Evolutionary conservation across 495 filamentous ascomycete species (phyloP), one percentile per base, ranked within the genome.

Genomic region (Penicillium paradoxum): DNA sequence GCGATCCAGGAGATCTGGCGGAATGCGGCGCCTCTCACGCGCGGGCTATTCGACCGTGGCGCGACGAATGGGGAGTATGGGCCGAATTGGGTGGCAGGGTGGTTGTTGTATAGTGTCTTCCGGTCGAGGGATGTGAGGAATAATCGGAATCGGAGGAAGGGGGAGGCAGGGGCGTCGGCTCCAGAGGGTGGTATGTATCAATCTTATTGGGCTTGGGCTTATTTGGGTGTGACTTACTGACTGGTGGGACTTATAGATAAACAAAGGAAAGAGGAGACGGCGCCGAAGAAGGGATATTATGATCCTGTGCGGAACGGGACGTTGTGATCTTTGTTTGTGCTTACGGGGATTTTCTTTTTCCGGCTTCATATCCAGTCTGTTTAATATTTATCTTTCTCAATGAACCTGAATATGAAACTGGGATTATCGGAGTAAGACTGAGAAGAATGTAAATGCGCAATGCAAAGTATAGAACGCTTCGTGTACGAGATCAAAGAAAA

Each of bases 91-190:
- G 75, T 83, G 6, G 73, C 78, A 6, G 69, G 71, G 13, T 83
- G 79, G 79, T 73, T 81, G 64, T 55, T 83, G 39, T 83, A 83
- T 47, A 79, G 78, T 54, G 78, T 81, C 17, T 83, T 81, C 62
- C 78, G 79, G 15, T 81, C 79, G 13, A 69, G 79, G 29, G 79
- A 83, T 65, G 75, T 74, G 22, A 64, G 79, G 15, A 83, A 83
- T 63, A 78, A 76, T 63, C 72, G 73, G 17, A 75, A 74, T 63
- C 62, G 64, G 51, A 57, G 66, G 51, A 75, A 71, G 43, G 73
- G 72, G 44, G 73, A 75, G 53, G 49, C 18, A 29, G 41, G 21
- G 14, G 40, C 22, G 2, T 21, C 41, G 18, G 40, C 17, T 15
- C 33, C 21, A 8, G 65, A 72, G n/a, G 30, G 57, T 37, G 66